A percentile compares a stretch with the other conserved stretches of the same genome.
Evolutionary conservation across 306 rosid genomes (phyloP).

Genomic region (Pyrus betulifolia): DNA sequence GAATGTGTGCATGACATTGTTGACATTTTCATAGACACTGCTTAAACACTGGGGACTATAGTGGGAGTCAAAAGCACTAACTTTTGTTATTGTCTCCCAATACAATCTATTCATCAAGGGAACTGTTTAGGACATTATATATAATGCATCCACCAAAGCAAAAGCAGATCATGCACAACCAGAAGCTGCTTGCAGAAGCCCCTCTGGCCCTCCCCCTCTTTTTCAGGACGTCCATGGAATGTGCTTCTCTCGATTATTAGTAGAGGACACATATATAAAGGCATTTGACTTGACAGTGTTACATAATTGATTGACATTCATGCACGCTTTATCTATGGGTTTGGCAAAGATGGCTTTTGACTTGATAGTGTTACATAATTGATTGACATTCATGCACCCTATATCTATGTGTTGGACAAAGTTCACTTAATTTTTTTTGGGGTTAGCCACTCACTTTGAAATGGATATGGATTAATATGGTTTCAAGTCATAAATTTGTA

Average conservation of each 20-base stretch:
- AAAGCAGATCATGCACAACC: neutral
- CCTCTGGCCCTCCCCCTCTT: neutral
- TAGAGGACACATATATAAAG: too few species aligned
- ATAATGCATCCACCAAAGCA: neutral
- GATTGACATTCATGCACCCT: slow-evolving; percentile 23
- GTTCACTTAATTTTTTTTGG: too few species aligned
- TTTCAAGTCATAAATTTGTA: too few species aligned
- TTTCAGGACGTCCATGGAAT: slow-evolving; percentile 45
- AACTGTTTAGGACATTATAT: slow-evolving; percentile 14
- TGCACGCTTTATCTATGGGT: neutral
- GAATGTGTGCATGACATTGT: slow-evolving; percentile 19
- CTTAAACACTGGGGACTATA: neutral
- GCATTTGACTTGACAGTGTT: neutral
- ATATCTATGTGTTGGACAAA: too few species aligned
- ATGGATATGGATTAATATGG: too few species aligned
- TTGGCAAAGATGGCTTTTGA: neutral
- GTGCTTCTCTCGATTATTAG: slow-evolving; percentile 14
- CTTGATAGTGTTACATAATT: slow-evolving; percentile 2
- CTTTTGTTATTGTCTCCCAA: slow-evolving; percentile 43
- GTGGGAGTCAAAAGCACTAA: slow-evolving; percentile 28
- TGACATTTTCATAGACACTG: slow-evolving; percentile 23
- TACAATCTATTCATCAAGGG: slow-evolving; percentile 33
- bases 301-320: slow-evolving; percentile 20
- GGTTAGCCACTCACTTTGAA: too few species aligned
- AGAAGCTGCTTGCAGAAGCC: too few species aligned